A percentile compares a stretch with the other conserved stretches of the same genome.
Evolutionary conservation across 2,329 filamentous ascomycete genomes (phyloP).

Genomic region (Chaetomiaceae sp.): DNA sequence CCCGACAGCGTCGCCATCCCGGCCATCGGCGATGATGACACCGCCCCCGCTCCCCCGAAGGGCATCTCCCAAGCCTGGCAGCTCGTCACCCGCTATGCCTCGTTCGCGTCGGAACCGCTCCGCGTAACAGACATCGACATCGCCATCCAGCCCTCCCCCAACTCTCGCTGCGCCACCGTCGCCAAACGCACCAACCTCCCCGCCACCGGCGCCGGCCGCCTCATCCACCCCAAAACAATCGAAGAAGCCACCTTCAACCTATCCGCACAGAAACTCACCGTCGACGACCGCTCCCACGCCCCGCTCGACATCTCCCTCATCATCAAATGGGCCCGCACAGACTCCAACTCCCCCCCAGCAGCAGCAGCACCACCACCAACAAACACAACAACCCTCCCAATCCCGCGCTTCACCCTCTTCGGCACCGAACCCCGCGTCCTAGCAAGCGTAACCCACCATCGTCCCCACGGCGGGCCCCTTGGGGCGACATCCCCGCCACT

Average conservation of each 20-base stretch:
- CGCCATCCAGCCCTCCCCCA: conserved; percentile 15
- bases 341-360: conserved; percentile 15
- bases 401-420: conserved; percentile 76
- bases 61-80: conserved; percentile 81
- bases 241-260: conserved; percentile 69
- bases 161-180: conserved; percentile 49
- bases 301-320: conserved; percentile 69
- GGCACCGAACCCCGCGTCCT: conserved; percentile 84
- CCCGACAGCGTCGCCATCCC: conserved; percentile 43
- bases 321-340: conserved; percentile 68
- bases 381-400: conserved; percentile 65
- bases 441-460: conserved; percentile 47
- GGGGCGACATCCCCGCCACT: background rate
- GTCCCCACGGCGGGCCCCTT: background rate
- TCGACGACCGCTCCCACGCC: conserved; percentile 77
- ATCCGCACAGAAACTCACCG: conserved; percentile 65
- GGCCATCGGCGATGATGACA: conserved; percentile 25
- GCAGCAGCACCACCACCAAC: conserved; percentile 27
- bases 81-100: conserved; percentile 67
- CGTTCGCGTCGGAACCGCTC: conserved; percentile 70
- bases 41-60: conserved; percentile 30
- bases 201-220: conserved; percentile 38
- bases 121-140: conserved; percentile 56
- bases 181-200: conserved; percentile 30
- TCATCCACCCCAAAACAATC: conserved; percentile 62